Base-by-base conservation (phyloP, 2,329 filamentous ascomycete genomes). In the Penicillium freii region DNA sequence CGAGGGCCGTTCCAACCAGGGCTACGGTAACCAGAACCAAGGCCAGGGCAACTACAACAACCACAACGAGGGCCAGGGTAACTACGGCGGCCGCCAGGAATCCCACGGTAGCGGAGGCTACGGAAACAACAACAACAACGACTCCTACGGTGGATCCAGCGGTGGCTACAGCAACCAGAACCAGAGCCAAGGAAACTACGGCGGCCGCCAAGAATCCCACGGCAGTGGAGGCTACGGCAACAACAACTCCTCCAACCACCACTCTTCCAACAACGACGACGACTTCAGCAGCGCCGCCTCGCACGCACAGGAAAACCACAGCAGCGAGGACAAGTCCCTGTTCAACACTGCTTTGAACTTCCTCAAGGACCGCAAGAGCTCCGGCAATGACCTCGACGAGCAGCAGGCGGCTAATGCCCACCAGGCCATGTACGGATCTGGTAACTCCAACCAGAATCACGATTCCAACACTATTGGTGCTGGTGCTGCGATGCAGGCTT, bases 371-470 rank as follows among this genome's bases (percentile, higher is more conserved):
- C 72, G 76, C 17, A 80, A 84, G 60, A 80, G 82, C 69, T 71
- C 76, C 21, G 72, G 82, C 38, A 57, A 67, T 54, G 79, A 83
- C 34, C 69, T 89, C 19, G 82, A 89, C 64, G 85, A 89, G 71
- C 72, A 84, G 50, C 78, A 90, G 59, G 88, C 89, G 19, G 84
- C 93, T 23, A 80, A 84, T 65, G 84, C 89, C 64, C 91, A 97
- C 78, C 83, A 92, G 77, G 82, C 88, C 58, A 84, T 88, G 68
- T 96, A 92, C 71, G 83, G 82, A 34, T 74, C 74, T 50, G 77
- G 80, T 19, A 51, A 44, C 7, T 61, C 52, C 19, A 55, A 57
- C n/a, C 40, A 54, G 47, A 61, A 81, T 75, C 69, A 85, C 84
- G 74, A 73, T 57, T 71, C 73, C 5, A 65, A 68, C 8, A 71